These are phyloP conservation scores for Podospora tetraspora DNA, from an alignment of 495 filamentous ascomycete species.

Conservation along the genomic window DNA sequence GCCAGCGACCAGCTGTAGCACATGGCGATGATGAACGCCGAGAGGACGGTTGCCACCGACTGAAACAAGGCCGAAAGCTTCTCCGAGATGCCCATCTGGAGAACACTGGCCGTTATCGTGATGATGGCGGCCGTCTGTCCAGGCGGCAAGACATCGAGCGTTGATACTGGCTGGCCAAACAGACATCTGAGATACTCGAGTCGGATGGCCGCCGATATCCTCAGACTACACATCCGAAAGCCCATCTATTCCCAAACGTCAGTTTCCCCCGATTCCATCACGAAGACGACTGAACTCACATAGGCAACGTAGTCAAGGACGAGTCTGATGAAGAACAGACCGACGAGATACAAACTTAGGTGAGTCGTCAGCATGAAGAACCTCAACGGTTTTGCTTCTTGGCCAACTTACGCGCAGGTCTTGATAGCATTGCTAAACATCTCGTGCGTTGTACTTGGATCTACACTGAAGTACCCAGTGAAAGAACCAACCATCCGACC, in stretches of 20 bases:
- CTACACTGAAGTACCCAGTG: constrained; percentile 24
- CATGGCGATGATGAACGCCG: constrained; percentile 52
- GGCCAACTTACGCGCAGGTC: constrained; percentile 28
- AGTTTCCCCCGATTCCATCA: background rate
- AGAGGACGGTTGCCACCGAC: constrained; percentile 44
- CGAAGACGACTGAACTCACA: constrained; percentile 32
- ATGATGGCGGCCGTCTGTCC: constrained; percentile 55
- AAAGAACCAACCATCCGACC: constrained; percentile 40
- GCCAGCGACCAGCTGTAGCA: constrained; percentile 54
- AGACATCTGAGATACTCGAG: constrained; percentile 48
- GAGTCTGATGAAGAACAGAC: constrained; percentile 58
- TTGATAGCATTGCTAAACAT: constrained; percentile 26
- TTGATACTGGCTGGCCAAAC: constrained; percentile 48
- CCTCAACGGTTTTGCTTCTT: background rate
- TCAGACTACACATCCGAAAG: constrained; percentile 50
- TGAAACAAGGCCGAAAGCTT: constrained; percentile 52
- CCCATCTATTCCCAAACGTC: constrained; percentile 34
- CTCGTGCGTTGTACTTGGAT: constrained; percentile 23
- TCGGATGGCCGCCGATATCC: constrained; percentile 51
- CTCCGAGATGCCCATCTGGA: constrained; percentile 65
- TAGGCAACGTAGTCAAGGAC: constrained; percentile 52
- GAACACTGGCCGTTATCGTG: constrained; percentile 56
- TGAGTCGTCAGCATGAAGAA: background rate
- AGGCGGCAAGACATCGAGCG: constrained; percentile 50
- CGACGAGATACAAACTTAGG: constrained; percentile 51